phyloP scores from a whole-genome alignment of 2,329 filamentous ascomycete genomes.

The Celoporthe dispersa region DNA sequence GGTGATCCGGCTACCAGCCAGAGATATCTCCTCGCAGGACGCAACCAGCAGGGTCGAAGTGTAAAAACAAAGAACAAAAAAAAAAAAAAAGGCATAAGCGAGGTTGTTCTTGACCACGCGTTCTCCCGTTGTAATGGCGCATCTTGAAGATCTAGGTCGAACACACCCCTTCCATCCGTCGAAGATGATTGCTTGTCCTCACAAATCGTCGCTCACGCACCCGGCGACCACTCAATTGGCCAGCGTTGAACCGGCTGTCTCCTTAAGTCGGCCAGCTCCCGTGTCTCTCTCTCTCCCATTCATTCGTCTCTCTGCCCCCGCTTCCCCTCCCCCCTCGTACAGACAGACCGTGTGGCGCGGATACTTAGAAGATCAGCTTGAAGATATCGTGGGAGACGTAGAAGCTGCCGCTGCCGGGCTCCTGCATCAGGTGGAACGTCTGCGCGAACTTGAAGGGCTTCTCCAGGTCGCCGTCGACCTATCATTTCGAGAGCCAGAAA shows the following conservation, averaged over 20 bases:
- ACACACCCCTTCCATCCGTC: not conserved
- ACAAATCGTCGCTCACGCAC: constrained; percentile 5
- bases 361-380: constrained; percentile 63
- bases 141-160: constrained; percentile 11
- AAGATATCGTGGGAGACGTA: constrained; percentile 78
- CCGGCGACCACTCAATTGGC: not conserved
- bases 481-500: constrained; percentile 45
- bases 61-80: not conserved
- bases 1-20: not conserved
- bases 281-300: not conserved
- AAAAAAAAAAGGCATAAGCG: not conserved
- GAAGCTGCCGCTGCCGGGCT: constrained; percentile 60
- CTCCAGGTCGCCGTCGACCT: constrained; percentile 67
- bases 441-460: constrained; percentile 75
- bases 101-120: constrained; percentile 2
- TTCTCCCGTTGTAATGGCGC: constrained; percentile 8
- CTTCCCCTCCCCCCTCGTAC: not conserved
- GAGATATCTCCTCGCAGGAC: not conserved
- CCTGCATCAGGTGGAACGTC: constrained; percentile 69
- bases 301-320: not conserved
- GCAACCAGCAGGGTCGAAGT: not conserved
- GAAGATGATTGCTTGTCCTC: not conserved
- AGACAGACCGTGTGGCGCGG: constrained; percentile 5
- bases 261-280: not conserved
- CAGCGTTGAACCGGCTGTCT: not conserved